Evolutionary conservation across 345 rosid species (phyloP).

Genomic region (Acer yangbiense): DNA sequence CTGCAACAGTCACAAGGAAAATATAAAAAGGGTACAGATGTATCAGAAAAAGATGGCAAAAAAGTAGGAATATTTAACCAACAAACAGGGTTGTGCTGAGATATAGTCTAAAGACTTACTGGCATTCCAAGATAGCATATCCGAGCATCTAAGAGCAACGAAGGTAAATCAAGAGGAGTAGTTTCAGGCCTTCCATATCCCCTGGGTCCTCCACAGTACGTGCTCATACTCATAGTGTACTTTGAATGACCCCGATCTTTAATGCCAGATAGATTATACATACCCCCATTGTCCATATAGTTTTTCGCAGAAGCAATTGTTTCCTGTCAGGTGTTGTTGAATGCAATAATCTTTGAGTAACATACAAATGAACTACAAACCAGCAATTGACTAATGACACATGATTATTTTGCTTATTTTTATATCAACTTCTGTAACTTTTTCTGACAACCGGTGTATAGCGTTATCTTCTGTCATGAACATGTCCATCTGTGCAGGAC

Average conservation of each 20-base stretch:
- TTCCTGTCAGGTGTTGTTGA: conserved; percentile 46
- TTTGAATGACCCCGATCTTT: conserved; percentile 46
- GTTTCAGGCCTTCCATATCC: conserved; percentile 54
- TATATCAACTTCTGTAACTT: conserved; percentile 63
- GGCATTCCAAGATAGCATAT: conserved; percentile 92
- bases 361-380: background rate
- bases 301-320: conserved; percentile 68
- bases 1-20: conserved; percentile 40
- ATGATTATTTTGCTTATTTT: background rate
- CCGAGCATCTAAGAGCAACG: conserved; percentile 85
- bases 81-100: background rate
- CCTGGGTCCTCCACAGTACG: conserved; percentile 72
- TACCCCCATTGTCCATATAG: conserved; percentile 67
- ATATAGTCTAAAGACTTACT: conserved; percentile 41
- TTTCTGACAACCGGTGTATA: conserved; percentile 57
- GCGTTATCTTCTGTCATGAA: conserved; percentile 90
- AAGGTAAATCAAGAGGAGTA: conserved; percentile 93
- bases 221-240: conserved; percentile 73
- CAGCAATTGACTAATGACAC: background rate
- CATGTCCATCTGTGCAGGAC: conserved; percentile 84
- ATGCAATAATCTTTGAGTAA: conserved; percentile 2
- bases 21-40: conserved; percentile 14
- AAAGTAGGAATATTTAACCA: background rate
- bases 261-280: conserved; percentile 55
- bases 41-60: background rate